These are phyloP conservation scores for Astrothelium subdiscretum DNA, from an alignment of 495 filamentous ascomycete genomes.

Conservation along the genomic window DNA sequence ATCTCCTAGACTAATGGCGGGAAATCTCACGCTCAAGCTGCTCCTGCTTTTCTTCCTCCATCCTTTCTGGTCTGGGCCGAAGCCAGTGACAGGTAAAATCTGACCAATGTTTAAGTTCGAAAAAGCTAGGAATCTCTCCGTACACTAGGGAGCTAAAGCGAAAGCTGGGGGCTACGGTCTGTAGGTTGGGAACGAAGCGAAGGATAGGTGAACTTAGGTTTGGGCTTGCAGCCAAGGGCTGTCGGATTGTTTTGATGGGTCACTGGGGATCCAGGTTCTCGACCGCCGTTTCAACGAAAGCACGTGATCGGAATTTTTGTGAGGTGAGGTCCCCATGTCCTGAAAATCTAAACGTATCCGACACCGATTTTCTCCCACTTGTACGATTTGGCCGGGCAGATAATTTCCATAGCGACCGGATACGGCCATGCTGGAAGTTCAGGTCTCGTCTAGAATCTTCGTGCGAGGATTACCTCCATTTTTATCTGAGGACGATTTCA, in stretches of 20 bases:
- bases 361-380: not conserved
- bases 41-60: slow-evolving; percentile 45
- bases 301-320: not conserved
- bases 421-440: not conserved
- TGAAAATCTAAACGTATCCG: too few relatives aligned
- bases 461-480: slow-evolving; percentile 73
- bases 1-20: not conserved
- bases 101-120: too few relatives aligned
- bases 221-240: too few relatives aligned
- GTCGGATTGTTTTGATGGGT: not conserved
- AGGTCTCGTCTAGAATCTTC: slow-evolving; percentile 77
- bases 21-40: slow-evolving; percentile 54
- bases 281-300: not conserved
- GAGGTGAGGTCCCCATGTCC: not conserved
- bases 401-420: too few relatives aligned
- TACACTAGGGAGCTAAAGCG: too few relatives aligned
- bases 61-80: not conserved
- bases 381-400: not conserved
- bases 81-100: not conserved
- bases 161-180: too few relatives aligned
- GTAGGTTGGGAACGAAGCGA: not conserved
- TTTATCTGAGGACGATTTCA: slow-evolving; percentile 64
- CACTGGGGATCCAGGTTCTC: not conserved
- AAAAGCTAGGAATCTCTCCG: too few relatives aligned
- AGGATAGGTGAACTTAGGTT: too few relatives aligned